These are phyloP conservation scores for Termitomyces sp. DNA, from an alignment of 768 basidiomycete genomes.

Conservation along the genomic window DNA sequence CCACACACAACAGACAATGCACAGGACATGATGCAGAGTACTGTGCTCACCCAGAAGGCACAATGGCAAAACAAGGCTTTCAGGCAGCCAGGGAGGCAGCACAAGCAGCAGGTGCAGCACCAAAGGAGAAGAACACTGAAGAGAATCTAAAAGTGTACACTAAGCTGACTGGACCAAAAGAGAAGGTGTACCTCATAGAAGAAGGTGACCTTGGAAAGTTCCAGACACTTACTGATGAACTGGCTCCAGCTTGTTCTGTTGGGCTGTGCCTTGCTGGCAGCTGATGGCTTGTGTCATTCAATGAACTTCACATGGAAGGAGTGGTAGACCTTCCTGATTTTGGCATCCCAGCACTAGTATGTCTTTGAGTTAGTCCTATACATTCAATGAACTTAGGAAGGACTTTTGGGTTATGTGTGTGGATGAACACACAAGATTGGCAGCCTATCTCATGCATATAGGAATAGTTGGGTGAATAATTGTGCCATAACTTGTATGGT, in stretches of 20 bases:
- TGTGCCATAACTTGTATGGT: too few relatives aligned
- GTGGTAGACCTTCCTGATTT: too few relatives aligned
- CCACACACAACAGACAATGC: not conserved
- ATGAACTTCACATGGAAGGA: too few relatives aligned
- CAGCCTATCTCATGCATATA: too few relatives aligned
- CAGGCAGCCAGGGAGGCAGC: not conserved
- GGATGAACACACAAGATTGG: too few relatives aligned
- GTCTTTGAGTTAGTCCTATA: too few relatives aligned
- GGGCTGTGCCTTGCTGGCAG: not conserved
- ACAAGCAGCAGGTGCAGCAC: not conserved
- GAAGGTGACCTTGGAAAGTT: not conserved
- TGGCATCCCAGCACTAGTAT: too few relatives aligned
- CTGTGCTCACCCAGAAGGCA: not conserved
- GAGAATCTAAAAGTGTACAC: not conserved
- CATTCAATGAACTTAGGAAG: too few relatives aligned
- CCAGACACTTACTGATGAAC: not conserved
- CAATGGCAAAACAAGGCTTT: not conserved
- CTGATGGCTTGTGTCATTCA: too few relatives aligned
- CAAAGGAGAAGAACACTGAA: not conserved
- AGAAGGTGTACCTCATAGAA: not conserved
- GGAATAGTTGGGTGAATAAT: too few relatives aligned
- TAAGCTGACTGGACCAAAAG: not conserved
- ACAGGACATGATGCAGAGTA: not conserved
- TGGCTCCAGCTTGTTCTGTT: not conserved
- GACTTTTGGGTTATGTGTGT: too few relatives aligned